Evolutionary conservation across 2,329 filamentous ascomycete species (phyloP), one percentile per base, ranked within the genome.

Genomic region (Aspergillus hiratsukae): DNA sequence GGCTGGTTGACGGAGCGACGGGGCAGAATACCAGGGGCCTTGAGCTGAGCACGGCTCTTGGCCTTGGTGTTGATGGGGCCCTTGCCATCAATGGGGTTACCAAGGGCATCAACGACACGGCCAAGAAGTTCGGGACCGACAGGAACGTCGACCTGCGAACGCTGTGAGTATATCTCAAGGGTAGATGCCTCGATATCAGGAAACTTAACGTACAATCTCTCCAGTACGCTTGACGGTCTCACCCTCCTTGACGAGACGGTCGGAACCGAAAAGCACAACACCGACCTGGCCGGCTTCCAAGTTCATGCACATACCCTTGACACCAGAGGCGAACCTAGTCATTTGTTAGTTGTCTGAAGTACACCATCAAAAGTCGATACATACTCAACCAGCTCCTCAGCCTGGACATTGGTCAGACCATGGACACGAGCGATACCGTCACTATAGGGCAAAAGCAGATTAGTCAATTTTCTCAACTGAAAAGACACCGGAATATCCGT

Each of bases 281-380:
- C 94, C 94, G 83, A 99, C 94, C 83, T 97, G 94, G 80, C 94
- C 94, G 80, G 94, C 94, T 84, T 99, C 94, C 82, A 99, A 88
- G 90, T 99, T 99, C 93, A 99, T 97, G 90, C 93, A 97, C 94
- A 99, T 99, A 80, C 94, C 94, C 88, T 97, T 97, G 81, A 97
- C 94, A 80, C 94, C 94, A 67, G 94, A 99, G 74, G 94, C 91
- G 84, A 99, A 99, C 85, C 92, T 97, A 67, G 58, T 59, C 17
- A 61, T 57, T 57, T 58, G 61, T 71, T 65, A 68, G 64, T 66
- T 56, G 58, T 57, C 58, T 52, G 50, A 58, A 59, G 60, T 53
- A 63, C 55, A 56, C 56, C 56, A 49, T 51, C 50, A 48, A 51
- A 52, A 60, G 57, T 35, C 59, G 62, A 58, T 62, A 89, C 91